Base-by-base conservation (phyloP, 441 rosid genomes). In the Theobroma grandiflorum region DNA sequence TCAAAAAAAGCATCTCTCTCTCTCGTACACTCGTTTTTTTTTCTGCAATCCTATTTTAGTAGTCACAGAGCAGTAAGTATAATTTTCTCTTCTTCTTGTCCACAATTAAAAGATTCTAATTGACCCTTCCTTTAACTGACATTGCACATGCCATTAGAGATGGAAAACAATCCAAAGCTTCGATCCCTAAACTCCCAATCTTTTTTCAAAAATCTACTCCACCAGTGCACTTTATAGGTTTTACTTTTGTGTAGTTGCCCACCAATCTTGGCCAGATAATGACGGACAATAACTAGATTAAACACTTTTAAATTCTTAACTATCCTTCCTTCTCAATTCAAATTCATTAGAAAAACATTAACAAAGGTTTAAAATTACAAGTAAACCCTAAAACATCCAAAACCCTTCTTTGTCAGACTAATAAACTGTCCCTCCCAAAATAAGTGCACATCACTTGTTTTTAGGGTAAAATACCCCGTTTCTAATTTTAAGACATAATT, bases 91-190 rank as follows among this genome's bases (percentile, higher is more conserved):
- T 3, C 57, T 64, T 11, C 16, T 75, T 42, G 52, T 33, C 79
- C 73, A 77, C 74, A 62, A 84, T 87, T 70, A 42, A 78, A 52
- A 67, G 72, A 65, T 65, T 75, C 71, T 61, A 84, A 26, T 26
- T 76, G 76, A 74, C 72, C 75, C 76, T 59, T 57, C 26, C 81
- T 77, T 76, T 80, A 70, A 72, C 72, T 61, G 83, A 62, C 86
- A 81, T 53, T 8, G 37, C 86, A 83, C 82, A 81, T 86, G 86
- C 77, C 67, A 75, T 74, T 64, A 72, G 73, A 66, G 15, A 37
- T 65, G 42, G 20, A 55, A 79, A 65, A 76, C 77, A 83, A 26
- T 45, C 42, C 40, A 65, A 72, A 74, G 55, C 11, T 38, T 81
- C 59, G 35, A 47, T 26, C 77, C 75, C 59, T 45, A 67, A 71